These are phyloP conservation scores for Sarocladium brachiariae DNA, from an alignment of 2,329 filamentous ascomycete species.

Conservation along the genomic window DNA sequence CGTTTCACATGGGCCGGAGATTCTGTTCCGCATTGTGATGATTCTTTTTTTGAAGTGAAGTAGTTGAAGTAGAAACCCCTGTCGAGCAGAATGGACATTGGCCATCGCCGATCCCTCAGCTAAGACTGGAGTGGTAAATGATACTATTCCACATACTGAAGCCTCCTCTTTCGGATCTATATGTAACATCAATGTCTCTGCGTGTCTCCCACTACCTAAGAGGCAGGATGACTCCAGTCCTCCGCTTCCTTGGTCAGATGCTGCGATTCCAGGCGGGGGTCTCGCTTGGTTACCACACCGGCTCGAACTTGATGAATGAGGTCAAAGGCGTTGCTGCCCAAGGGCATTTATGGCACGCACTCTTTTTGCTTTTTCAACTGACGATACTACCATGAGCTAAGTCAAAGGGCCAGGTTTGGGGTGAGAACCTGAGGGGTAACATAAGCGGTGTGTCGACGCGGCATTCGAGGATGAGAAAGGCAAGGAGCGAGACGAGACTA, in stretches of 20 bases:
- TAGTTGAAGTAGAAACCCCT: no score
- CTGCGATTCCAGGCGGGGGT: background rate
- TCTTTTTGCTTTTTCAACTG: no score
- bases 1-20: background rate
- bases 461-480: background rate
- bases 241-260: background rate
- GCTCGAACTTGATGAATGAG: background rate
- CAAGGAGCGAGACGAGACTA: background rate
- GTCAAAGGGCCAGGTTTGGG: no score
- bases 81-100: no score
- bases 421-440: conserved; percentile 5
- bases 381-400: no score
- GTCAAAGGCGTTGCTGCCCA: conserved; percentile 1
- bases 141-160: background rate
- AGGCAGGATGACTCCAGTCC: background rate
- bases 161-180: background rate
- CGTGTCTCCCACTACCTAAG: background rate
- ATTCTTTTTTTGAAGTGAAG: no score
- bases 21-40: background rate
- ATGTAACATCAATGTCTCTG: background rate
- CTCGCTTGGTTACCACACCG: background rate
- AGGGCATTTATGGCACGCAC: background rate
- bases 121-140: no score
- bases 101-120: no score
- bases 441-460: conserved; percentile 3